These are phyloP conservation scores for Chrysosporium keratinophilum DNA, from an alignment of 2,329 filamentous ascomycete species.

Conservation along the genomic window DNA sequence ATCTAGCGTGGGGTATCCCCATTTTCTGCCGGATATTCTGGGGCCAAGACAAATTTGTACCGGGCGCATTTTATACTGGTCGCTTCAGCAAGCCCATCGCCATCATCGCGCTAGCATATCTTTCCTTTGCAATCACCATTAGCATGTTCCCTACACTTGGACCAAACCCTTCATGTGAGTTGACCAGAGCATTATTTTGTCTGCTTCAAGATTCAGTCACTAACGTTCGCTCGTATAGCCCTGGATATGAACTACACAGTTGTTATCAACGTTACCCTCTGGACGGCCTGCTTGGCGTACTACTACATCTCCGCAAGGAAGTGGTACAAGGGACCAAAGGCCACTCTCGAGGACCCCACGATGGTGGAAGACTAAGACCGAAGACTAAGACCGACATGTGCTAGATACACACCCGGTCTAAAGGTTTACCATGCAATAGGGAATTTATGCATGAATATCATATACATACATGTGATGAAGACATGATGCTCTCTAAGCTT, in stretches of 20 bases:
- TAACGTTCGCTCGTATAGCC: slow-evolving; percentile 21
- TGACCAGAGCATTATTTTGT: background rate
- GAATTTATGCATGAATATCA: no score
- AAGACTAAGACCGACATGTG: background rate
- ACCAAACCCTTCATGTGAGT: slow-evolving; percentile 41
- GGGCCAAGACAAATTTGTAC: slow-evolving; percentile 48
- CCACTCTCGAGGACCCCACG: slow-evolving; percentile 37
- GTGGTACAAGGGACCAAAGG: slow-evolving; percentile 51
- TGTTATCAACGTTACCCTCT: slow-evolving; percentile 51
- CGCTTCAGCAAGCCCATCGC: slow-evolving; percentile 44
- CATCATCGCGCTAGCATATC: slow-evolving; percentile 44
- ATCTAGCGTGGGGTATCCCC: slow-evolving; percentile 50
- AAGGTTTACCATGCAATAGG: no score
- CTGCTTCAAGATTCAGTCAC: background rate
- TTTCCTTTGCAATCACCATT: slow-evolving; percentile 46
- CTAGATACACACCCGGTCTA: background rate
- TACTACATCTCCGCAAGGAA: slow-evolving; percentile 49
- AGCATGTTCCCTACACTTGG: slow-evolving; percentile 51
- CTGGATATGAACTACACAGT: slow-evolving; percentile 54
- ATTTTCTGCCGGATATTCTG: slow-evolving; percentile 50
- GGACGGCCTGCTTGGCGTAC: slow-evolving; percentile 47
- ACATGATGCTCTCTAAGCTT: no score
- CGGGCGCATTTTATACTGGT: slow-evolving; percentile 52
- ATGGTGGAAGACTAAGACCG: background rate
- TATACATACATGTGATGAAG: no score